phyloP scores from a whole-genome alignment of 2,329 filamentous ascomycete genomes.

The Apiospora phragmitis region DNA sequence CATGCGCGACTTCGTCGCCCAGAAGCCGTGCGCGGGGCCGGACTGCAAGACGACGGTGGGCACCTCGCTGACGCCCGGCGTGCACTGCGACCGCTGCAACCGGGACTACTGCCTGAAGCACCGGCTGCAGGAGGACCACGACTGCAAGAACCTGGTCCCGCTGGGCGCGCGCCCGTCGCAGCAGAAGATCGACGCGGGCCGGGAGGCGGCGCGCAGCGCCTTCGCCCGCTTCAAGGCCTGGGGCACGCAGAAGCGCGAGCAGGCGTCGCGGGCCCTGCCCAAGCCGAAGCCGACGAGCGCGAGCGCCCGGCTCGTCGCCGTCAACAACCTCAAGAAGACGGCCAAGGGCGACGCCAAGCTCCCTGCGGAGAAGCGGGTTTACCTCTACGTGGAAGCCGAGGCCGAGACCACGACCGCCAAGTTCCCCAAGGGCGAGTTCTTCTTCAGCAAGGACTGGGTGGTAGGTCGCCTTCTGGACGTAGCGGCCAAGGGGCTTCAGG shows the following conservation, averaged over 20 bases:
- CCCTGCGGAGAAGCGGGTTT: conserved; percentile 80
- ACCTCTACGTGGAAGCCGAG: conserved; percentile 87
- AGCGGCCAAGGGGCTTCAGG: conserved; percentile 74
- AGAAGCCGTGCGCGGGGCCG: conserved; percentile 68
- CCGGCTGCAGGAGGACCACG: conserved; percentile 76
- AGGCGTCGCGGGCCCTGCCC: conserved; percentile 58
- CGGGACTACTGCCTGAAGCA: conserved; percentile 78
- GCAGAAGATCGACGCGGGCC: conserved; percentile 47
- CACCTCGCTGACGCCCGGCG: conserved; percentile 63
- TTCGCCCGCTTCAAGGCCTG: conserved; percentile 78
- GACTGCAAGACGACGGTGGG: conserved; percentile 71
- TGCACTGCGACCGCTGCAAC: conserved; percentile 71
- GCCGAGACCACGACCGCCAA: conserved; percentile 83
- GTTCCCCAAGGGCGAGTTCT: conserved; percentile 79
- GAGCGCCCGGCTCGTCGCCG: conserved; percentile 64
- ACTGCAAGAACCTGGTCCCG: conserved; percentile 74
- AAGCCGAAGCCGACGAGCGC: conserved; percentile 64
- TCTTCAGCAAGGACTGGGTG: conserved; percentile 84
- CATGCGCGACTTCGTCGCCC: conserved; percentile 53
- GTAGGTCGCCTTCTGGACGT: conserved; percentile 79
- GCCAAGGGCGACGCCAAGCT: conserved; percentile 90
- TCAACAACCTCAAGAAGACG: conserved; percentile 78
- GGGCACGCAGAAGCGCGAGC: conserved; percentile 72
- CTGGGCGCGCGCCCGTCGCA: conserved; percentile 45
- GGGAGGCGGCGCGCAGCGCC: conserved; percentile 67